These are phyloP conservation scores for Tympanopsis confertula DNA, from an alignment of 2,329 filamentous ascomycete species.

Conservation along the genomic window DNA sequence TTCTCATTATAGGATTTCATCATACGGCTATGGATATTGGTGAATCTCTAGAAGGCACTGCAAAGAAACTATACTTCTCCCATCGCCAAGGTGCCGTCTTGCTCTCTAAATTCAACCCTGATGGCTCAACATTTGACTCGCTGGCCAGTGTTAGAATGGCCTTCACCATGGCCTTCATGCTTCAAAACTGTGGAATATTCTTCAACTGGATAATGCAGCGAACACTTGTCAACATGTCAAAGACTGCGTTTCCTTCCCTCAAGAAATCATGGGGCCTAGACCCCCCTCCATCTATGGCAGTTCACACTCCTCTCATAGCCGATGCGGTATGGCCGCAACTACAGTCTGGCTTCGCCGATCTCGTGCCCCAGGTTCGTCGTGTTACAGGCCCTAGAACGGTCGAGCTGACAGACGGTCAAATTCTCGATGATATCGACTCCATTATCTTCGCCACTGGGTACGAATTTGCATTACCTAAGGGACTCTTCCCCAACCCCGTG, in stretches of 20 bases:
- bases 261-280: slow-evolving; percentile 4
- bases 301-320: slow-evolving; percentile 6
- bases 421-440: slow-evolving; percentile 17
- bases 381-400: slow-evolving; percentile 15
- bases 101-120: background rate
- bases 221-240: background rate
- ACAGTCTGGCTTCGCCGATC: slow-evolving; percentile 11
- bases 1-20: slow-evolving; percentile 5
- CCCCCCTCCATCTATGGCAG: slow-evolving; percentile 1
- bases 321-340: slow-evolving; percentile 14
- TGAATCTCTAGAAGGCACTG: slow-evolving; percentile 4
- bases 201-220: background rate
- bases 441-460: slow-evolving; percentile 20
- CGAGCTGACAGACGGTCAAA: slow-evolving; percentile 14
- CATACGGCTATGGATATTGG: slow-evolving; percentile 5
- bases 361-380: slow-evolving; percentile 13
- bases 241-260: slow-evolving; percentile 5
- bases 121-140: slow-evolving; percentile 1
- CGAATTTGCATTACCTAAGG: slow-evolving; percentile 11
- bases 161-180: slow-evolving; percentile 1
- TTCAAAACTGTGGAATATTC: background rate
- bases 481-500: too few relatives aligned
- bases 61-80: slow-evolving; percentile 5
- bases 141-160: background rate
- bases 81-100: slow-evolving; percentile 2